These are phyloP conservation scores for Dioscorea dumetorum DNA, from an alignment of 106 monocot genomes.

Conservation along the genomic window DNA sequence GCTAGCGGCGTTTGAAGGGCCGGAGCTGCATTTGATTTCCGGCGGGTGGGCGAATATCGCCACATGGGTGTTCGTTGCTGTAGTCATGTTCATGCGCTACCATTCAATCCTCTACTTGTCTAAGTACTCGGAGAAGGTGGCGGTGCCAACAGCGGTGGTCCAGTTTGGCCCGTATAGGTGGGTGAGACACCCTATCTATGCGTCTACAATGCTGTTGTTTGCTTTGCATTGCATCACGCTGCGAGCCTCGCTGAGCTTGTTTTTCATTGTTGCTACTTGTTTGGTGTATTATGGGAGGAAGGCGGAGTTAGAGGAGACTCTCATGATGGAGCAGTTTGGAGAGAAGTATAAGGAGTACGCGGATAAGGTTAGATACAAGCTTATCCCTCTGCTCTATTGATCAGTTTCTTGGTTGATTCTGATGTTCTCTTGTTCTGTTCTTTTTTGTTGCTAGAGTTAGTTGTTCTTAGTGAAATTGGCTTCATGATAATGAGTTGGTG, in stretches of 20 bases:
- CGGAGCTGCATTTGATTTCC: constrained; percentile 48
- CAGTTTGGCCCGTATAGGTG: constrained; percentile 79
- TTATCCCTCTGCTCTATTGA: constrained; percentile 64
- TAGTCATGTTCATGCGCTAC: constrained; percentile 55
- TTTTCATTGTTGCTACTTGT: constrained; percentile 37
- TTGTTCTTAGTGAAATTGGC: too few relatives aligned
- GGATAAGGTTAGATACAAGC: constrained; percentile 68
- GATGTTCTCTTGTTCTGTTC: too few relatives aligned
- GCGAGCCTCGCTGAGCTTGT: constrained; percentile 52
- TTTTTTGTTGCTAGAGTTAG: too few relatives aligned
- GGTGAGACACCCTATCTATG: constrained; percentile 75
- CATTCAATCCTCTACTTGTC: constrained; percentile 59
- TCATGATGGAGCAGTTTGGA: constrained; percentile 56
- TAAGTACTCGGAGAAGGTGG: constrained; percentile 72
- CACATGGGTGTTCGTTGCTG: constrained; percentile 44
- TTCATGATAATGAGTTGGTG: too few relatives aligned
- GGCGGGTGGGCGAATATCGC: constrained; percentile 64
- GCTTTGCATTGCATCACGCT: constrained; percentile 40
- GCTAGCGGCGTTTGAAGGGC: constrained; percentile 60
- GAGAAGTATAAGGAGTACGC: constrained; percentile 51
- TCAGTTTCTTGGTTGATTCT: not conserved
- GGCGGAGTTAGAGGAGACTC: constrained; percentile 60
- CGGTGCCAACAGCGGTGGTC: constrained; percentile 50
- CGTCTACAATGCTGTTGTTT: constrained; percentile 64
- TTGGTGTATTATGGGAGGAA: constrained; percentile 63